phyloP scores from a whole-genome alignment of 805 yeast species.

The Torulaspora microellipsoides region DNA sequence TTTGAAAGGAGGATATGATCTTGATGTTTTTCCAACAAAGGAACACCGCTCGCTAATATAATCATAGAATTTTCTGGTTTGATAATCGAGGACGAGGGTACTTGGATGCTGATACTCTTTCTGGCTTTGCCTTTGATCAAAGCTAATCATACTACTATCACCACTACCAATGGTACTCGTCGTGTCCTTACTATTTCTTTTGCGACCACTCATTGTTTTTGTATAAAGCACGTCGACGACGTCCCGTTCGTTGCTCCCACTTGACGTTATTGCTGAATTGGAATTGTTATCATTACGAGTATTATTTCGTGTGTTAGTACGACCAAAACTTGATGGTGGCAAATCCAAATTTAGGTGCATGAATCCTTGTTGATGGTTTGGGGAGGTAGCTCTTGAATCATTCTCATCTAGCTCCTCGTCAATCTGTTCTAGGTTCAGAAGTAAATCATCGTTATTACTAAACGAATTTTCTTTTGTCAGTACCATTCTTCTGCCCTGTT shows the following conservation, averaged over 20 bases:
- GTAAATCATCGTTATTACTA: constrained; percentile 12
- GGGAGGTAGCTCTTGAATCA: constrained; percentile 4
- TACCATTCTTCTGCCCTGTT: constrained; percentile 24
- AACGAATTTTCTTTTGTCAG: constrained; percentile 5
- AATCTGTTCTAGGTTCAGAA: constrained; percentile 28
- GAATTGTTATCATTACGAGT: constrained; percentile 10
- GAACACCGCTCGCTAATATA: constrained; percentile 26
- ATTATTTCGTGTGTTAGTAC: constrained; percentile 18
- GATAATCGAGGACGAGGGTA: constrained; percentile 19
- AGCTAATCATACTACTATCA: background rate
- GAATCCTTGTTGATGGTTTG: constrained; percentile 10
- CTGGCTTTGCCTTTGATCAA: background rate
- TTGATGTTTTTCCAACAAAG: constrained; percentile 19
- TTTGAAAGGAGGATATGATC: constrained; percentile 16
- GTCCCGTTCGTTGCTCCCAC: constrained; percentile 13
- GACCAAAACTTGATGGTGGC: constrained; percentile 34
- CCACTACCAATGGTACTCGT: constrained; percentile 2
- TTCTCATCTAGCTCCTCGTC: constrained; percentile 27
- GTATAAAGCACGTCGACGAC: constrained; percentile 22
- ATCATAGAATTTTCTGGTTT: constrained; percentile 28
- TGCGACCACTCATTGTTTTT: constrained; percentile 7
- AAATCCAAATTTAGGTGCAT: constrained; percentile 25
- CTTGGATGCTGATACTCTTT: background rate
- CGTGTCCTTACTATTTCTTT: constrained; percentile 1
- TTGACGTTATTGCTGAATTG: background rate